A percentile compares a stretch with the other conserved stretches of the same genome.
Conservation (phyloP, 2,329 filamentous ascomycete species). For the Ophiostoma fasciatum region DNA sequence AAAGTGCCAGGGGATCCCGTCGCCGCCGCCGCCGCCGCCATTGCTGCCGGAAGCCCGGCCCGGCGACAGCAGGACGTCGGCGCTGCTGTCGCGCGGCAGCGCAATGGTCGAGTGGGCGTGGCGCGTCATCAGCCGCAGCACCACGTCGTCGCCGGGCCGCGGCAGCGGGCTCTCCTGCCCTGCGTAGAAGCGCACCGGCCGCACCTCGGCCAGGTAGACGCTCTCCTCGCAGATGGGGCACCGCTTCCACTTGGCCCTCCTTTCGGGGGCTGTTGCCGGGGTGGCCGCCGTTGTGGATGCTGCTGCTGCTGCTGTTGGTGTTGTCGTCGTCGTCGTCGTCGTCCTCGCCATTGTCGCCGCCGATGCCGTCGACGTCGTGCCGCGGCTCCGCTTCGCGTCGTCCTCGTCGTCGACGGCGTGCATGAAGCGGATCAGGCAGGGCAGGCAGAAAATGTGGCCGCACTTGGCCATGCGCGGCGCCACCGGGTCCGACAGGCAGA, state of each 20-base stretch:
- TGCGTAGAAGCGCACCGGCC: constrained; percentile 79
- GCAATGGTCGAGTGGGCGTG: constrained; percentile 71
- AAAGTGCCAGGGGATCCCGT: constrained; percentile 74
- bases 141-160: constrained; percentile 73
- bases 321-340: constrained; percentile 44
- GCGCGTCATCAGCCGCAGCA: constrained; percentile 73
- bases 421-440: constrained; percentile 92
- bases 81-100: constrained; percentile 64
- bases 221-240: constrained; percentile 92
- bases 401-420: constrained; percentile 65
- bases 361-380: too few relatives aligned
- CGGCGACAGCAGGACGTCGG: constrained; percentile 55
- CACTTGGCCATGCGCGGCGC: constrained; percentile 95
- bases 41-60: too few relatives aligned
- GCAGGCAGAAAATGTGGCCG: constrained; percentile 90
- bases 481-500: constrained; percentile 83
- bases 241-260: constrained; percentile 54
- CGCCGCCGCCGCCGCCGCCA: neutral
- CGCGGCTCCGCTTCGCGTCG: too few relatives aligned
- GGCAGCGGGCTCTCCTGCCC: constrained; percentile 76
- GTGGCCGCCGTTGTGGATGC: neutral
- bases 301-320: neutral
- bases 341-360: constrained; percentile 79
- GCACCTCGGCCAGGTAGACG: constrained; percentile 80
- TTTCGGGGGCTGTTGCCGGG: neutral